Conservation (phyloP, 2,329 filamentous ascomycete genomes). For the Epichloe uncinata region DNA sequence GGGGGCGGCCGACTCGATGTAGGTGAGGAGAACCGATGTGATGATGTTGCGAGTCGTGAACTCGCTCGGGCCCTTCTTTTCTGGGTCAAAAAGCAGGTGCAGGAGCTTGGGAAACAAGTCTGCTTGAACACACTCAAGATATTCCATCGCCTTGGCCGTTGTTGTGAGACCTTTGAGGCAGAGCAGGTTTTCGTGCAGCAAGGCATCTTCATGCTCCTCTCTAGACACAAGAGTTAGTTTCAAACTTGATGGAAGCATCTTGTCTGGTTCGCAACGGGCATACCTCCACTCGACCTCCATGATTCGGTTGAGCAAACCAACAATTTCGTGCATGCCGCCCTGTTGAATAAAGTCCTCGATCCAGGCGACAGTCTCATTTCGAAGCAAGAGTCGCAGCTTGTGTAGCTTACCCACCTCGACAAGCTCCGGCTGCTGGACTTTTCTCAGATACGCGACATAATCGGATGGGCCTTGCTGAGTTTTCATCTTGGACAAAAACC, state of each 20-base stretch:
- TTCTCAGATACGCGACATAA: slow-evolving; percentile 74
- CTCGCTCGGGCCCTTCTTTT: slow-evolving; percentile 93
- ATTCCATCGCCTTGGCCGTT: slow-evolving; percentile 71
- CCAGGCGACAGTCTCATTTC: slow-evolving; percentile 94
- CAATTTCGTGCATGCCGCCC: slow-evolving; percentile 86
- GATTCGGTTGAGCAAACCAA: slow-evolving; percentile 75
- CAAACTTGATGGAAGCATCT: neutral
- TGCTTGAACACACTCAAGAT: slow-evolving; percentile 65
- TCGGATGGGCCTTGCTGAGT: slow-evolving; percentile 64
- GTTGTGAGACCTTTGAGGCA: slow-evolving; percentile 93
- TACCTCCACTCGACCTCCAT: slow-evolving; percentile 94
- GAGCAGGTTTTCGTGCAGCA: slow-evolving; percentile 82
- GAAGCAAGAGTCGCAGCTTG: slow-evolving; percentile 75
- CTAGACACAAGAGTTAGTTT: slow-evolving; percentile 27
- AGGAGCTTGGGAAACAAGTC: slow-evolving; percentile 78
- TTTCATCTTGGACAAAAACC: slow-evolving; percentile 55
- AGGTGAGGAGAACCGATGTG: slow-evolving; percentile 77
- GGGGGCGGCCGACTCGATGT: slow-evolving; percentile 56
- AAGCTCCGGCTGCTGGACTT: slow-evolving; percentile 65
- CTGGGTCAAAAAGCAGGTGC: slow-evolving; percentile 88
- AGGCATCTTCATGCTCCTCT: slow-evolving; percentile 88
- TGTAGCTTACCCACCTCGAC: slow-evolving; percentile 93
- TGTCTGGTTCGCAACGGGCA: neutral
- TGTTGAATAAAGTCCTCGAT: slow-evolving; percentile 82
- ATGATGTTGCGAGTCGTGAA: slow-evolving; percentile 89